Percentiles rank a stretch among this genome's conserved stretches.
These are phyloP conservation scores for Phytophthora pinifolia DNA, from an alignment of 352 stramenopile species.

Conservation along the genomic window DNA sequence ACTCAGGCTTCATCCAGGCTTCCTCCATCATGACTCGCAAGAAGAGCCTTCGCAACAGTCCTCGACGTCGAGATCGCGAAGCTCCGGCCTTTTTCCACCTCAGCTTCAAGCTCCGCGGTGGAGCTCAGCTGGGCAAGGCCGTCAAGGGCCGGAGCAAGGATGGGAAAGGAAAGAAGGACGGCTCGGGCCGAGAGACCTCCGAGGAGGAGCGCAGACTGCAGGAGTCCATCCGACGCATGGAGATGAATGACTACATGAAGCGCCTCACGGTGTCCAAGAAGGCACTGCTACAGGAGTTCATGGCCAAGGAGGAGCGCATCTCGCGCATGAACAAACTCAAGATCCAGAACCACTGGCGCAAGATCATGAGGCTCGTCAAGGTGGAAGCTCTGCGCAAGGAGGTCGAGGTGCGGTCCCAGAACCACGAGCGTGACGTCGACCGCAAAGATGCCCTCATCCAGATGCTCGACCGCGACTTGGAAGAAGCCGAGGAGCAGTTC, in stretches of 20 bases:
- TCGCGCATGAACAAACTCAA: slow-evolving; percentile 89
- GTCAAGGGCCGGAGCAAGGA: slow-evolving; percentile 83
- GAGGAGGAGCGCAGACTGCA: slow-evolving; percentile 73
- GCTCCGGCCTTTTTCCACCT: slow-evolving; percentile 26
- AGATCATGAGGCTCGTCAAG: slow-evolving; percentile 95
- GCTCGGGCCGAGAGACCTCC: slow-evolving; percentile 41
- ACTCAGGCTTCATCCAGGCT: too few relatives aligned
- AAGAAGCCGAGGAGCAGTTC: slow-evolving; percentile 94
- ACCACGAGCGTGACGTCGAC: slow-evolving; percentile 95
- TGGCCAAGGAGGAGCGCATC: slow-evolving; percentile 70
- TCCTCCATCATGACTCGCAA: slow-evolving; percentile 15
- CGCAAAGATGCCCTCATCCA: slow-evolving; percentile 94
- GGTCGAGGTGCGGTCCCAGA: slow-evolving; percentile 91
- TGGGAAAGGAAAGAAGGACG: slow-evolving; percentile 58
- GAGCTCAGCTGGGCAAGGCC: slow-evolving; percentile 74
- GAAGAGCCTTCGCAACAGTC: slow-evolving; percentile 31
- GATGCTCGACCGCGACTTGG: slow-evolving; percentile 93
- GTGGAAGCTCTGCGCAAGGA: slow-evolving; percentile 91
- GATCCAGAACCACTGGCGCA: slow-evolving; percentile 95
- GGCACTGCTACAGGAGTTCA: slow-evolving; percentile 70
- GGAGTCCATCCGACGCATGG: slow-evolving; percentile 78
- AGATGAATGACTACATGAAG: slow-evolving; percentile 89
- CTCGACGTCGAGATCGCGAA: not conserved
- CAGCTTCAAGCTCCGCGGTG: slow-evolving; percentile 52
- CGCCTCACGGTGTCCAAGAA: slow-evolving; percentile 81